Percentiles rank a stretch among this genome's conserved stretches.
Conservation (phyloP, 2,329 filamentous ascomycete genomes). For the Venturia asperata region DNA sequence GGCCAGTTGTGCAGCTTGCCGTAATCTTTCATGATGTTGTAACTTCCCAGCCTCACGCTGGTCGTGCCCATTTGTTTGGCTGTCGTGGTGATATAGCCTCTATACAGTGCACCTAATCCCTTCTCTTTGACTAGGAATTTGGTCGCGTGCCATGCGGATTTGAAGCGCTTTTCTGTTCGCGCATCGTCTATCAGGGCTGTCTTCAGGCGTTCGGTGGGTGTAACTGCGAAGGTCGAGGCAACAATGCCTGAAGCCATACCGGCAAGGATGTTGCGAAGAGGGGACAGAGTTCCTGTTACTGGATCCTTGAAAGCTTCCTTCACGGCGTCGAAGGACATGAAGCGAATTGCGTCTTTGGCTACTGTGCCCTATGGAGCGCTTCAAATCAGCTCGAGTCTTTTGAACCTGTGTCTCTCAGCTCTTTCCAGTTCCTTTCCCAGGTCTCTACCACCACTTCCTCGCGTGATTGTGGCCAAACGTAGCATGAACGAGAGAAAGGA, state of each 20-base stretch:
- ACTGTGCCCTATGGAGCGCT: conserved; percentile 44
- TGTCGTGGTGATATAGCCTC: conserved; percentile 53
- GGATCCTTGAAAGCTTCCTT: conserved; percentile 50
- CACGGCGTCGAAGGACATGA: conserved; percentile 59
- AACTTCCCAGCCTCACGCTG: conserved; percentile 55
- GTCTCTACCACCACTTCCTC: neutral
- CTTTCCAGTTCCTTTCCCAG: neutral
- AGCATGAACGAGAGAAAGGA: neutral
- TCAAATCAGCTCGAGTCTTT: neutral
- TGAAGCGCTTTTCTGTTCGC: conserved; percentile 43
- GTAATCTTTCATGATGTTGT: conserved; percentile 57
- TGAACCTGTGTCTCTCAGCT: neutral
- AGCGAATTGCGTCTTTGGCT: conserved; percentile 59
- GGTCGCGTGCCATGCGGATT: conserved; percentile 46
- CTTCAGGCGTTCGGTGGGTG: conserved; percentile 61
- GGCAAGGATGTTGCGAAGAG: conserved; percentile 51
- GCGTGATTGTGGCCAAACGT: neutral
- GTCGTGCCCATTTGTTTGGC: conserved; percentile 57
- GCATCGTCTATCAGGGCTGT: conserved; percentile 61
- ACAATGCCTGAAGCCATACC: conserved; percentile 58
- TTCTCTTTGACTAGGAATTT: conserved; percentile 44
- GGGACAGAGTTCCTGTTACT: conserved; percentile 50
- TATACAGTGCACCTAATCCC: conserved; percentile 49
- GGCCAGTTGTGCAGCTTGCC: conserved; percentile 42
- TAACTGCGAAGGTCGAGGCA: conserved; percentile 57